Base-by-base conservation (phyloP, 345 rosid species). In the Camelina laxa region DNA sequence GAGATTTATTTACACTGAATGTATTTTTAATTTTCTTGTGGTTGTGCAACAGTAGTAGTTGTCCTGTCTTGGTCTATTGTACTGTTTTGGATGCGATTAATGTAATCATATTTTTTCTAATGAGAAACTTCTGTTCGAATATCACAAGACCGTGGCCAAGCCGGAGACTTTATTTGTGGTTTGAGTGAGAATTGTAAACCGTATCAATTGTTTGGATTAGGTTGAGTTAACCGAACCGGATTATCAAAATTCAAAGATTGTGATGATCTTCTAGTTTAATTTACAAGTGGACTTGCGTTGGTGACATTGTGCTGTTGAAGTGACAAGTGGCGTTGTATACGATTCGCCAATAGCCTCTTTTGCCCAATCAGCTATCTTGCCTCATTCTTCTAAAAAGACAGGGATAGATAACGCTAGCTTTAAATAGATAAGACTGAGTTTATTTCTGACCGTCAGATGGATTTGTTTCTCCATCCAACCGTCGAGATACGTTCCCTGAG, bases 401-500 rank as follows among this genome's bases (percentile, higher is more conserved):
- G 20, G 50, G 36, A 33, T 60, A 41, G 75, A 70, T 70, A 70
- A 76, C 53, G 39, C 39, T 38, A 54, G 33, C 41, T 16, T 44
- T n/a, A 12, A 54, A 54, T 54, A 62, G 80, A 76, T 76, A 76
- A 76, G 80, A 60, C 59, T 0, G 13, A 76, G 22, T 9, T 17
- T 54, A 33, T 45, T 76, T 13, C 0, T 8, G 2, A 56, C 80
- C 80, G 75, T 76, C 60, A 76, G 80, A 76, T 76, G 75, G 80
- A 76, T 76, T 68, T 69, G 64, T 54, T 33, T 42, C 31, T 44
- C 24, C 7, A 75, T 75, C 74, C 69, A 41, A 75, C 79, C 20
- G 61, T 60, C 69, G 53, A 51, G 13, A 68, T 20, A 20, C 13
- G 2, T 60, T 51, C 8, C 13, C 62, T 60, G 48, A 20, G 69